Evolutionary conservation across 768 basidiomycete species (phyloP), one percentile per base, ranked within the genome.

Genomic region (Kwoniella sp.): DNA sequence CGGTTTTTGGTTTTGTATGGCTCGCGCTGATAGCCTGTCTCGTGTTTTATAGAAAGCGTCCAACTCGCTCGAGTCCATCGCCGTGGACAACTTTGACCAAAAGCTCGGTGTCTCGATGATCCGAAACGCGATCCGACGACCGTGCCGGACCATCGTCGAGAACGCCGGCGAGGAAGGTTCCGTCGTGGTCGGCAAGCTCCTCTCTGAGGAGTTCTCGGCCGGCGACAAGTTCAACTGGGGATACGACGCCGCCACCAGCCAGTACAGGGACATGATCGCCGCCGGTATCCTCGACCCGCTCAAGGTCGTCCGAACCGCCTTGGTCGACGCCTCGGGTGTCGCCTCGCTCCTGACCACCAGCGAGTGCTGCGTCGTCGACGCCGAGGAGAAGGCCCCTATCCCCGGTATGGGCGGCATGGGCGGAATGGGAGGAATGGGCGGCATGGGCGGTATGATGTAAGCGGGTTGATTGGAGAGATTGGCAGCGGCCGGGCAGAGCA

Each of bases 141-240:
- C 93, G 5, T 80, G 86, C 11, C 85, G 89, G 38, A 87, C 87
- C 1, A 98, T 98, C 73, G 82, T 91, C 51, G 80, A 80, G 73
- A 98, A 98, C 73, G 92, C 93, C 1, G 93, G 92, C 31, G 90
- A 95, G 76, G 92, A 96, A 75, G 81, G 88, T 1, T 83, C 83
- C 53, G 92, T 99, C 50, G 89, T 98, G 54, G 88, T 95, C 34
- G 93, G 93, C 28, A 84, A 84, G 11, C 80, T 99, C 0, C 75
- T 91, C 29, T 60, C 63, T 2, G 61, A 66, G 32, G 67, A 69
- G 32, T 67, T 53, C 56, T 28, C 48, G 15, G 77, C 79, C 50
- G 76, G 83, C 65, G 59, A 77, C 15, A 74, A 82, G 23, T 90
- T 90, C 76, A 82, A 89, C 77, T 89, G 89, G 71, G 79, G 92